These are phyloP conservation scores for Sporothrix humicola DNA, from an alignment of 2,329 filamentous ascomycete species.

Conservation along the genomic window DNA sequence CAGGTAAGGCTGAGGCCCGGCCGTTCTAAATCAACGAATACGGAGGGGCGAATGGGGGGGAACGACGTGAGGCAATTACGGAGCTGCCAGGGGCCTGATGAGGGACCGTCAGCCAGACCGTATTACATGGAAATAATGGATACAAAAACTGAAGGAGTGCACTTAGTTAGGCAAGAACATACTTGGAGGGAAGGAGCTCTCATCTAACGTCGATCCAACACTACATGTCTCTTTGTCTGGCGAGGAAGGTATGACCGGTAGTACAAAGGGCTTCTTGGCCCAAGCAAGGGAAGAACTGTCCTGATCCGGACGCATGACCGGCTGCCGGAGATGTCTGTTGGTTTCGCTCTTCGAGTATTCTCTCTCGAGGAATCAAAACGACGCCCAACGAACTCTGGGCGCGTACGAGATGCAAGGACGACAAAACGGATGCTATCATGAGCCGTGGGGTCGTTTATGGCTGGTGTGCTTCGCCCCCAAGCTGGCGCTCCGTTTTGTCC, in stretches of 20 bases:
- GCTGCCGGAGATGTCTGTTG: not conserved
- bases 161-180: not conserved
- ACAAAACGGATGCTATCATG: constrained; percentile 16
- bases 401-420: not conserved
- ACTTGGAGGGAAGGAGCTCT: not conserved
- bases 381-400: constrained; percentile 9
- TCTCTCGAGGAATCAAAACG: not conserved
- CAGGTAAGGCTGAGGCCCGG: constrained; percentile 33
- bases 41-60: not conserved
- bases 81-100: not conserved
- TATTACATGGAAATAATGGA: not conserved
- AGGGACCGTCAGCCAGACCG: not conserved
- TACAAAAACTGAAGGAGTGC: not conserved
- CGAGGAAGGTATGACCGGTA: constrained; percentile 16
- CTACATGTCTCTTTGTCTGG: constrained; percentile 25
- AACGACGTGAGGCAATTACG: constrained; percentile 22
- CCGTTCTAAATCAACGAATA: not conserved
- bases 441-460: not conserved
- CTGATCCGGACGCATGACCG: constrained; percentile 17
- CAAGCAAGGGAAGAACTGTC: constrained; percentile 1
- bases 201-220: constrained; percentile 25
- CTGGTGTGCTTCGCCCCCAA: constrained; percentile 25
- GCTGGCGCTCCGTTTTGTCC: constrained; percentile 31
- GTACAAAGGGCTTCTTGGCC: constrained; percentile 10
- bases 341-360: not conserved